phyloP scores from a whole-genome alignment of 371 early-diverging fungal genomes.

The Zopfochytrium polystomum region DNA sequence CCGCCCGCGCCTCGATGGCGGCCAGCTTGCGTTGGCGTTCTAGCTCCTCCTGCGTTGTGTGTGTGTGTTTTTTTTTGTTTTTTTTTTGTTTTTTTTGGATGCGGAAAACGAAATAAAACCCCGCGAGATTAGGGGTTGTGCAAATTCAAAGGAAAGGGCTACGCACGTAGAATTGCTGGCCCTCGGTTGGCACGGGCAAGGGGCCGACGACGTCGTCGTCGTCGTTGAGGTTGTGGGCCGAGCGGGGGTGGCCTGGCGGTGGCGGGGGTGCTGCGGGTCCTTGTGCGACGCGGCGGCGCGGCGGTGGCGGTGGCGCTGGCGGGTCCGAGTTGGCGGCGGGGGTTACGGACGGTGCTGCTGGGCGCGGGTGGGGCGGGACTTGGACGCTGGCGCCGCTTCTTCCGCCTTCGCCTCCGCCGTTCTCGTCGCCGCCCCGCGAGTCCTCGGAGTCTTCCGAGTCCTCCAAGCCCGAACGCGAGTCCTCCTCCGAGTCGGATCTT shows the following conservation, averaged over 20 bases:
- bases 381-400: neutral
- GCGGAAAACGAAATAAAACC: neutral
- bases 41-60: constrained; percentile 10
- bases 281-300: constrained; percentile 11
- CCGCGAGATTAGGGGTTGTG: neutral
- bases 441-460: neutral
- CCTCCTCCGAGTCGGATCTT: no score
- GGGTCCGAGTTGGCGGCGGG: neutral
- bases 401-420: no score
- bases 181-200: constrained; percentile 15
- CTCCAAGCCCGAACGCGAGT: no score
- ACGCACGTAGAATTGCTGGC: constrained; percentile 12
- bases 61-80: no score
- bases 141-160: neutral
- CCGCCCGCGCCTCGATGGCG: constrained; percentile 21
- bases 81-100: no score
- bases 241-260: neutral
- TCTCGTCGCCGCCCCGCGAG: neutral
- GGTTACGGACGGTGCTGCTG: no score
- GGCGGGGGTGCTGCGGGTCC: constrained; percentile 23
- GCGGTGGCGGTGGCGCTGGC: neutral
- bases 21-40: constrained; percentile 14
- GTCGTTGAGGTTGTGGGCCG: constrained; percentile 2
- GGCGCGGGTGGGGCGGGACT: no score
- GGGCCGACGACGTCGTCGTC: constrained; percentile 33